Base-by-base conservation (phyloP, 2,329 filamentous ascomycete genomes). In the Grosmannia serpens region DNA sequence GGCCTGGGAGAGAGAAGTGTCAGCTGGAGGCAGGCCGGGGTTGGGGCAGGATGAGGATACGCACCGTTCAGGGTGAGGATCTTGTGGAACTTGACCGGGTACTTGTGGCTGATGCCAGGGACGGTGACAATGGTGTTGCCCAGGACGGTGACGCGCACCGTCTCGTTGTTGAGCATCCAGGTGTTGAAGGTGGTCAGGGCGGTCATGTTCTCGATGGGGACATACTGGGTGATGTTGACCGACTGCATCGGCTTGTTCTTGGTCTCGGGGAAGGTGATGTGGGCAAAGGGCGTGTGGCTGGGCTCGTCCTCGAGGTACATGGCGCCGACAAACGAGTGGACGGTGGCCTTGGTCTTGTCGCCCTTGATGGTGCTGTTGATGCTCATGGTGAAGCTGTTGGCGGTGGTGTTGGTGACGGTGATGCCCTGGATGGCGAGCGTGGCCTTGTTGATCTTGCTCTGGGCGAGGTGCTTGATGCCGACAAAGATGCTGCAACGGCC, bases 361-460 rank as follows among this genome's bases (percentile, higher is more conserved):
- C 78, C 76, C 58, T 65, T 71, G 66, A 84, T 78, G 58, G 77
- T 78, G 61, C 76, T 80, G 72, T 83, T 78, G 70, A 84, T 78
- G 63, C 74, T 66, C 72, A 84, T 77, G 59, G 69, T 70, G 66
- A 80, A 77, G 50, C 70, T 71, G 53, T 74, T 65, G 57, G 71
- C 63, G 61, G 74, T 64, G 10, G 79, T 75, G 59, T 79, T 67
- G 59, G 74, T 73, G 62, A 84, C 73, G 17, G 71, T 65, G 66
- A 84, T 76, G 60, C 74, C 71, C 64, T 81, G 72, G 61, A 85
- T 74, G 15, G 72, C 70, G 53, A 85, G 75, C 58, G 74, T 67
- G 62, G 81, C 79, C 7, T 74, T 68, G 65, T 85, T 74, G 61
- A 85, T 69, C 69, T 80, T 81, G 58, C 70, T 60, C 68, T 85